phyloP scores from a whole-genome alignment of 371 early-diverging fungal genomes.

The Mitosporidium daphniae region DNA sequence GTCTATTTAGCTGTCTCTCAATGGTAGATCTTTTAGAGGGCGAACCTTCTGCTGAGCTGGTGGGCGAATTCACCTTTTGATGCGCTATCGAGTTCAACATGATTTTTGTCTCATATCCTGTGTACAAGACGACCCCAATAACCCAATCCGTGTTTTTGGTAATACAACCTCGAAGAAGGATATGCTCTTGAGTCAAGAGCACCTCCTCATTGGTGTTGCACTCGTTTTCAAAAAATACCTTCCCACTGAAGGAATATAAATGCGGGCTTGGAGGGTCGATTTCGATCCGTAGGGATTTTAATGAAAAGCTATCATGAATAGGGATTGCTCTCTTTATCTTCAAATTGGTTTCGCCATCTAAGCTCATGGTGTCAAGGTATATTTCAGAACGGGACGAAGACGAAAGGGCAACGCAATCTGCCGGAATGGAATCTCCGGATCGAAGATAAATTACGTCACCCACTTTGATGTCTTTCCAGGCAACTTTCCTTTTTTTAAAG shows the following conservation, averaged over 20 bases:
- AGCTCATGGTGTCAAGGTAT: slow-evolving; percentile 67
- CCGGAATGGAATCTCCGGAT: slow-evolving; percentile 63
- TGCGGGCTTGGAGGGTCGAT: slow-evolving; percentile 20
- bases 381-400: slow-evolving; percentile 41
- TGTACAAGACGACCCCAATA: slow-evolving; percentile 39
- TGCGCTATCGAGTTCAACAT: slow-evolving; percentile 44
- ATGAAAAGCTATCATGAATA: background rate
- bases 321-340: slow-evolving; percentile 13
- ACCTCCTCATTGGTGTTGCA: slow-evolving; percentile 16
- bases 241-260: slow-evolving; percentile 10
- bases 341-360: slow-evolving; percentile 81
- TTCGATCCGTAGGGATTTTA: slow-evolving; percentile 10
- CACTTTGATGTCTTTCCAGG: slow-evolving; percentile 44
- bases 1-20: slow-evolving; percentile 54
- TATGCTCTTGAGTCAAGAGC: slow-evolving; percentile 28
- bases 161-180: slow-evolving; percentile 51
- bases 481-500: slow-evolving; percentile 2
- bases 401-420: slow-evolving; percentile 48
- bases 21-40: slow-evolving; percentile 53
- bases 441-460: slow-evolving; percentile 52
- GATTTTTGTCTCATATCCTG: slow-evolving; percentile 58
- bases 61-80: too few species aligned
- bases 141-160: slow-evolving; percentile 51
- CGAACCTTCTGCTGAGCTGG: too few species aligned
- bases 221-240: slow-evolving; percentile 3